Percentiles rank a stretch among this genome's conserved stretches.
Conservation (phyloP, 2,329 filamentous ascomycete genomes). For the Fonsecaea nubica region DNA sequence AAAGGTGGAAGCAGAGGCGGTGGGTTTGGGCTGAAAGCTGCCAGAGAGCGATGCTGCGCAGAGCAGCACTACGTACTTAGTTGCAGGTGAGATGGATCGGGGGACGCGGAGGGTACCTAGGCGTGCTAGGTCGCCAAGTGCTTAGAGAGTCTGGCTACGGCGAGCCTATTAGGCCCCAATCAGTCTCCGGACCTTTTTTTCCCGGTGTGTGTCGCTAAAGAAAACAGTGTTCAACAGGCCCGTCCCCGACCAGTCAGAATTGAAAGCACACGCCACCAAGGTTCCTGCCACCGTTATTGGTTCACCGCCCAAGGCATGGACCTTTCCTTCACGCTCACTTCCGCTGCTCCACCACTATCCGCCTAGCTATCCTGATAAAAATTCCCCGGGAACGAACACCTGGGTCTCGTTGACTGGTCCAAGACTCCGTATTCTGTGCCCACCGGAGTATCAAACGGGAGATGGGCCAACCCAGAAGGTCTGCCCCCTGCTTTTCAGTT, state of each 20-base stretch:
- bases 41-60: constrained; percentile 2
- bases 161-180: not conserved
- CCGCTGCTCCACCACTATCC: constrained; percentile 11
- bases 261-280: constrained; percentile 13
- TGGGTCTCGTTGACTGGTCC: constrained; percentile 12
- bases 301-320: not conserved
- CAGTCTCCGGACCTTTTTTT: constrained; percentile 12
- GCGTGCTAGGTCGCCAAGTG: not conserved
- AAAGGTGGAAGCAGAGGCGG: constrained; percentile 17
- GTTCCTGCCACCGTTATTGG: not conserved
- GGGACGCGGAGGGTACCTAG: not conserved
- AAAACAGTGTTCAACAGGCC: constrained; percentile 11
- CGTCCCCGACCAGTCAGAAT: constrained; percentile 8
- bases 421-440: constrained; percentile 1
- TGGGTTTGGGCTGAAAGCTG: constrained; percentile 16
- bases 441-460: constrained; percentile 4
- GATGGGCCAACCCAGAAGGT: not conserved
- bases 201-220: not conserved
- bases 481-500: not conserved
- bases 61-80: constrained; percentile 1
- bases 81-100: constrained; percentile 23
- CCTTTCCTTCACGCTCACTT: constrained; percentile 6
- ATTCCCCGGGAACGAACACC: constrained; percentile 22
- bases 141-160: not conserved
- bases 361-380: constrained; percentile 19